A percentile compares a stretch with the other conserved stretches of the same genome.
Conservation (phyloP, 345 rosid species). For the Camelina laxa region DNA sequence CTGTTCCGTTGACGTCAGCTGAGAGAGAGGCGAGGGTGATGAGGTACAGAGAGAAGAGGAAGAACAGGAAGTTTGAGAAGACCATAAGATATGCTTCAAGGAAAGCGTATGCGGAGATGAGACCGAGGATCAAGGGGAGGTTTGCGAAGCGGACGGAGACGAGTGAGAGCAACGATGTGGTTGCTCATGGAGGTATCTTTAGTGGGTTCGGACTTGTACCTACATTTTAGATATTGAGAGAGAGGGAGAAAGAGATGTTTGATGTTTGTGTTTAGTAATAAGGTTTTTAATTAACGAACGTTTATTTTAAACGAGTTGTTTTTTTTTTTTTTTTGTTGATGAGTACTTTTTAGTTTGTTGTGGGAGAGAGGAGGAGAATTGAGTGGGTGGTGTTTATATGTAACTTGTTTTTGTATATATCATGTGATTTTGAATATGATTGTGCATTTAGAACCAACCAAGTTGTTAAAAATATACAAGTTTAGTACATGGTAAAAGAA, state of each 20-base stretch:
- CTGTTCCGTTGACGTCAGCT: constrained; percentile 65
- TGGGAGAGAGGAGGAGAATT: constrained; percentile 20
- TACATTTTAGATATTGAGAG: constrained; percentile 52
- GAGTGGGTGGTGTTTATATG: constrained; percentile 44
- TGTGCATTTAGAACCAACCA: neutral
- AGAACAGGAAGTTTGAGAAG: constrained; percentile 96
- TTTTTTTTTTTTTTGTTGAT: constrained; percentile 21
- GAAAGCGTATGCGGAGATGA: constrained; percentile 89
- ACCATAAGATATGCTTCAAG: constrained; percentile 91
- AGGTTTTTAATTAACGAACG: constrained; percentile 18
- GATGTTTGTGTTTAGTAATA: constrained; percentile 33
- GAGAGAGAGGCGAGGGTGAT: constrained; percentile 93
- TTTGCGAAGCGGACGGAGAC: constrained; percentile 76
- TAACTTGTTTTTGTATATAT: constrained; percentile 41
- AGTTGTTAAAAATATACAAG: neutral
- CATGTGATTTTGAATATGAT: constrained; percentile 33
- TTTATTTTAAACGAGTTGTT: constrained; percentile 11
- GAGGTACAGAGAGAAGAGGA: constrained; percentile 99
- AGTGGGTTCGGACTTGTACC: constrained; percentile 82
- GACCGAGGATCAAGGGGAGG: constrained; percentile 93
- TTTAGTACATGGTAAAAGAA: neutral
- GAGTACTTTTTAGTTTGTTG: constrained; percentile 5
- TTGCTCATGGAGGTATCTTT: constrained; percentile 51
- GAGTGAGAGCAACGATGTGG: constrained; percentile 41
- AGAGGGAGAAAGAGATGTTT: neutral